Percentiles rank a stretch among this genome's conserved stretches.
These are phyloP conservation scores for Salix dunnii DNA, from an alignment of 345 rosid genomes.

Conservation along the genomic window DNA sequence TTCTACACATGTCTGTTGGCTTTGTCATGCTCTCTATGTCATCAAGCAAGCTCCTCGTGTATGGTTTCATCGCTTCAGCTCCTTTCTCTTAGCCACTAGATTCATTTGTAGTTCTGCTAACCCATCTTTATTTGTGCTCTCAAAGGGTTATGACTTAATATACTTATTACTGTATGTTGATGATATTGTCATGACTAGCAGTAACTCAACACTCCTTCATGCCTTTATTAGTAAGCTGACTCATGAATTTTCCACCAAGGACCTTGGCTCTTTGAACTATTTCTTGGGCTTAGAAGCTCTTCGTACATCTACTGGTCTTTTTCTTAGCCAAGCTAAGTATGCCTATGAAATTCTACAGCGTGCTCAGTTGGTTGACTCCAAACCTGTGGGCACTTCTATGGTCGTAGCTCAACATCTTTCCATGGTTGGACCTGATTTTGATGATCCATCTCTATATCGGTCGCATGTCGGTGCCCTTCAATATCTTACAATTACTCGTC, in stretches of 20 bases:
- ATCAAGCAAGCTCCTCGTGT: background rate
- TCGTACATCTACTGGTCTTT: background rate
- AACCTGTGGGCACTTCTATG: background rate
- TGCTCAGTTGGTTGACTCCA: background rate
- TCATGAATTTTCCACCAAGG: background rate
- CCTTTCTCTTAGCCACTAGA: background rate
- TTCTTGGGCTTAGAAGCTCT: background rate
- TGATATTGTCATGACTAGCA: background rate
- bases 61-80: background rate
- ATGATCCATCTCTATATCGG: background rate
- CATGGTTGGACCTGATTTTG: background rate
- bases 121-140: background rate
- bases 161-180: background rate
- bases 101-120: background rate
- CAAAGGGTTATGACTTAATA: background rate
- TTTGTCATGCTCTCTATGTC: background rate
- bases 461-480: background rate
- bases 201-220: background rate
- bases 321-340: background rate
- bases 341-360: background rate
- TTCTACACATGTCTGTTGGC: background rate
- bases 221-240: background rate
- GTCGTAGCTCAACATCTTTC: background rate
- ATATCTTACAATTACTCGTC: background rate
- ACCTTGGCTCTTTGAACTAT: background rate